Evolutionary conservation across 2,329 filamentous ascomycete genomes (phyloP).

Genomic region (Diplodia scrobiculata): DNA sequence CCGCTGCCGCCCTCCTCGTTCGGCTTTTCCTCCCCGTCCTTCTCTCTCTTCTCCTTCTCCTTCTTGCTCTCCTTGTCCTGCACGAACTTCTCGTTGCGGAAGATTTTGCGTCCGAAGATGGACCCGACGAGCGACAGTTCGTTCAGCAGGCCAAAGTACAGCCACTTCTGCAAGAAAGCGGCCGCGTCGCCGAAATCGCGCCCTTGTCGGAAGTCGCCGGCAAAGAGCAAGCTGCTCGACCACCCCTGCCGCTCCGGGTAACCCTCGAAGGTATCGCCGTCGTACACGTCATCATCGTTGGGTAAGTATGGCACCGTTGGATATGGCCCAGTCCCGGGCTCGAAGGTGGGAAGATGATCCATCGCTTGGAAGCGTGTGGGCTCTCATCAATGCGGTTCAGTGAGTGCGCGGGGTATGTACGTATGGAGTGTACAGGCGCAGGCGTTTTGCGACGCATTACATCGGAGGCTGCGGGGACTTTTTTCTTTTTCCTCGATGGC

Average conservation of each 20-base stretch:
- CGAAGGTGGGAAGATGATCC: background rate
- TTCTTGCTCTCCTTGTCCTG: background rate
- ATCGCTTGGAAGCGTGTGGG: background rate
- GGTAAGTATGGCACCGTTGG: background rate
- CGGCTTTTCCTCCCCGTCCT: background rate
- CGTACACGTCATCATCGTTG: background rate
- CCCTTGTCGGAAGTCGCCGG: background rate
- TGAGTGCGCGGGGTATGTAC: background rate
- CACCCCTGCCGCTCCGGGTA: background rate
- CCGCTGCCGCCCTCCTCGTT: background rate
- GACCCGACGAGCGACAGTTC: background rate
- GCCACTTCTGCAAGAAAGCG: background rate
- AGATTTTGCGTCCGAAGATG: background rate
- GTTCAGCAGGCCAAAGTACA: background rate
- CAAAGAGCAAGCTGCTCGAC: background rate
- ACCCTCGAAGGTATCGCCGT: background rate
- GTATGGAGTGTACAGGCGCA: background rate
- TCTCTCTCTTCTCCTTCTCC: background rate
- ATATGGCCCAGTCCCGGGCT: background rate
- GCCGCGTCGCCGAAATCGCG: background rate
- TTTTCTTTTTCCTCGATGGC: background rate
- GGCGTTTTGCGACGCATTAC: background rate
- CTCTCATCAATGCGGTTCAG: no score
- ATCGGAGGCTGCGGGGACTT: background rate
- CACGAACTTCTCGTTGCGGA: background rate